These are phyloP conservation scores for Nidula microcarpa DNA, from an alignment of 768 basidiomycete species.

Conservation along the genomic window DNA sequence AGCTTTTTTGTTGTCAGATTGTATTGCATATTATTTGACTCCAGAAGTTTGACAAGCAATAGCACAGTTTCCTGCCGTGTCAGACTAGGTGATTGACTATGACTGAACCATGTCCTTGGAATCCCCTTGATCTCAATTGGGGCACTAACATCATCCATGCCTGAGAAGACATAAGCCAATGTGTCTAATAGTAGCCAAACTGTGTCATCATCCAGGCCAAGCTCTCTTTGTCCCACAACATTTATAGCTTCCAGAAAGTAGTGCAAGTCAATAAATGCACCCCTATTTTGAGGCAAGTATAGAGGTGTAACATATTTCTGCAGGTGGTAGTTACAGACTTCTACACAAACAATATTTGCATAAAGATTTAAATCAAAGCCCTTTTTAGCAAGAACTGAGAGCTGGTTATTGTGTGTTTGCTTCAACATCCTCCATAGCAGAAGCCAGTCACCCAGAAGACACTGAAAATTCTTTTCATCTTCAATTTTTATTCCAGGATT, in stretches of 20 bases:
- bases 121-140: neutral
- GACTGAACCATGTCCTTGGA: slow-evolving; percentile 6
- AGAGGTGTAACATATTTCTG: slow-evolving; percentile 4
- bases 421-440: slow-evolving; percentile 9
- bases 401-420: neutral
- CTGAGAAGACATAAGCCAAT: slow-evolving; percentile 9
- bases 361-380: slow-evolving; percentile 10
- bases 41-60: slow-evolving; percentile 5
- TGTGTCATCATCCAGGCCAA: slow-evolving; percentile 4
- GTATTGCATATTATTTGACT: slow-evolving; percentile 5
- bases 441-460: slow-evolving; percentile 11
- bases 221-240: neutral
- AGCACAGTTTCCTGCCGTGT: slow-evolving; percentile 7
- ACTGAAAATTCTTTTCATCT: slow-evolving; percentile 1
- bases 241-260: slow-evolving; percentile 6
- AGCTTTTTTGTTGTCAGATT: slow-evolving; percentile 9
- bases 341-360: slow-evolving; percentile 7
- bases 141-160: slow-evolving; percentile 3
- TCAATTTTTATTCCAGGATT: neutral
- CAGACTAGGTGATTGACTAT: slow-evolving; percentile 6
- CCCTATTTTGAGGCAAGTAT: slow-evolving; percentile 6
- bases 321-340: slow-evolving; percentile 10
- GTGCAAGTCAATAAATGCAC: slow-evolving; percentile 9
- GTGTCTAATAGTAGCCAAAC: slow-evolving; percentile 9
- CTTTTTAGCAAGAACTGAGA: neutral